Base-by-base conservation (phyloP, 192 early-diverging fungal species). In the Podila verticillata region DNA sequence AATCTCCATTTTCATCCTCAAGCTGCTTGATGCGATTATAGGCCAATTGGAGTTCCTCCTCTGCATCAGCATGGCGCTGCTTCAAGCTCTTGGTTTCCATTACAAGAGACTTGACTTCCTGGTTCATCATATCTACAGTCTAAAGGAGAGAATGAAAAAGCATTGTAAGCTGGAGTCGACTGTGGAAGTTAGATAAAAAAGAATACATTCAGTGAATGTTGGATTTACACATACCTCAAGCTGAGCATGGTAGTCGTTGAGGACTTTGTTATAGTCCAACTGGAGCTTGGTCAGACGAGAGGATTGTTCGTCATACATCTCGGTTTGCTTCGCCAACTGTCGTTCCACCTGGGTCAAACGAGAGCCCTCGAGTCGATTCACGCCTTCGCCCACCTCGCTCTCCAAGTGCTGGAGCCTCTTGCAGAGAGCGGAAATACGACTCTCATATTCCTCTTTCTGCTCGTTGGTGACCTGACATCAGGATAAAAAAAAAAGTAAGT, bases 221-320 rank as follows among this genome's bases (percentile, higher is more conserved):
- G 26, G 39, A 77, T 34, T 65, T 51, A 9, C 17, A 48, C 26
- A 72, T 66, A 93, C 92, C 79, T 92, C 91, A 59, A 93, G 91
- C 73, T 93, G 92, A 28, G 89, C 88, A 57, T 85, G 84, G 81
- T 90, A 92, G 57, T 94, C 93, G 60, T 94, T 92, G 61, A 92
- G 87, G 61, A 94, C 78, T 47, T 86, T 87, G 49, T 87, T 87
- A 63, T 84, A 90, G 39, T 92, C 87, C 61, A 87, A 66, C 63
- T 93, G 88, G 60, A 92, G 69, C 65, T 88, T 81, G 10, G 64
- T 36, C 35, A 74, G 17, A 31, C 66, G 75, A 4, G 69, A 15
- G 24, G 47, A 20, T 34, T 82, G 81, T 28, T 83, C 70, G 36
- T 83, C 74, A 57, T 75, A 74, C 7, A 81, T 49, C 56, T 85